phyloP scores from a whole-genome alignment of 176 grass and related monocot genomes.

The Paspalum notatum region DNA sequence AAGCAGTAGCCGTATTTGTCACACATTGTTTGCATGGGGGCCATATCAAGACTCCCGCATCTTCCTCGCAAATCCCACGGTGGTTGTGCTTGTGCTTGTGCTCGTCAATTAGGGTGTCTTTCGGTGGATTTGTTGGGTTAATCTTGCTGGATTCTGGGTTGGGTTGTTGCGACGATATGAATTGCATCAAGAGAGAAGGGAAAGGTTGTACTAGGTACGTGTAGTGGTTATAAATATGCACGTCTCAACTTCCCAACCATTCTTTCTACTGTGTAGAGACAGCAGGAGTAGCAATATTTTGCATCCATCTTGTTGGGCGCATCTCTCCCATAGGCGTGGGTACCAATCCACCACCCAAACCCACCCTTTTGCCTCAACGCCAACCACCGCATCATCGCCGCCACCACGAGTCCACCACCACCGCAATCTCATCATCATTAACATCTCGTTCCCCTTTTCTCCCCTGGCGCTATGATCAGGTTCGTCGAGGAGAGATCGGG shows the following conservation, averaged over 20 bases:
- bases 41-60: slow-evolving; percentile 5
- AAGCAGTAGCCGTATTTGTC: slow-evolving; percentile 30
- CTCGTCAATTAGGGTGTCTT: neutral
- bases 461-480: slow-evolving; percentile 32
- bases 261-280: neutral
- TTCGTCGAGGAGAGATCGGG: slow-evolving; percentile 51
- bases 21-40: slow-evolving; percentile 40
- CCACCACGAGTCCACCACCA: neutral
- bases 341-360: slow-evolving; percentile 17
- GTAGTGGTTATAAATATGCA: slow-evolving; percentile 32
- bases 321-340: neutral
- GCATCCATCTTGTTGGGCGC: slow-evolving; percentile 19
- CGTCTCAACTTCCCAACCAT: neutral
- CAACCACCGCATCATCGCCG: slow-evolving; percentile 27
- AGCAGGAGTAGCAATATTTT: slow-evolving; percentile 1
- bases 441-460: neutral
- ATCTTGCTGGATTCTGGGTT: neutral
- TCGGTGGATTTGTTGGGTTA: neutral
- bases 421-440: slow-evolving; percentile 42
- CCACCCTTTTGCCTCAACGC: slow-evolving; percentile 38
- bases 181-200: slow-evolving; percentile 1
- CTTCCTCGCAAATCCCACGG: slow-evolving; percentile 1
- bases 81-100: neutral
- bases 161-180: neutral
- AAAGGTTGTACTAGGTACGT: slow-evolving; percentile 22